Evolutionary conservation across 2,329 filamentous ascomycete genomes (phyloP), one percentile per base, ranked within the genome.

Genomic region (Didymella sp.): DNA sequence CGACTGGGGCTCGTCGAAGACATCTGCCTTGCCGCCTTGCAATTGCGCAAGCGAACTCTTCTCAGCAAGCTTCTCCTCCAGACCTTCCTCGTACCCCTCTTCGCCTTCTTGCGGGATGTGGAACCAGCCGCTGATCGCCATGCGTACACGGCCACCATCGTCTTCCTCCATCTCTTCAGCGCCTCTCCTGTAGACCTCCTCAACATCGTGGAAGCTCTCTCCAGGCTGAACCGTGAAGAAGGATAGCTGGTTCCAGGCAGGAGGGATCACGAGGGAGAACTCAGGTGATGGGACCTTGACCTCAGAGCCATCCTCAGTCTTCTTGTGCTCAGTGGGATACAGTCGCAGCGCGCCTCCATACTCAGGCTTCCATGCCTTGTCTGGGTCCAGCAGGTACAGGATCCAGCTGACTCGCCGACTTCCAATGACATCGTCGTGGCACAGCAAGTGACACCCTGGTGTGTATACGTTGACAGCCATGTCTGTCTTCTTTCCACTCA

Each of bases 391-490:
- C 60, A 99, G 82, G 76, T 99, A 99, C 58, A 99, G 82, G 65
- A 99, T 99, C 77, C 97, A 99, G 82, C 93, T 97, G 70, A 99
- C 89, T 64, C 93, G 88, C 59, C 95, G 86, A 72, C 90, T 96
- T n/a, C 95, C 95, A 76, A 99, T 99, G 59, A 99, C 95, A 78
- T 99, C 95, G 81, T 99, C 95, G 73, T 99, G 95, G 78, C 95
- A 98, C 27, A 99, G 83, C 24, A 99, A 84, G 76, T 96, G 96
- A 74, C 94, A 98, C 37, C 95, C 94, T 5, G 95, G 94, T 0
- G 92, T 97, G 77, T 99, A 99, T 47, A 99, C 88, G 74, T 99
- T 99, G 82, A 99, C 96, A 57, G 95, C 95, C 92, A 99, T 96
- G 77, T 99, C 95, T 17, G 95, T 98, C 83, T 98, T 99, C 76